A percentile compares a stretch with the other conserved stretches of the same genome.
These are phyloP conservation scores for Trypanosoma scelopori DNA, from an alignment of 208 protist species.

Conservation along the genomic window DNA sequence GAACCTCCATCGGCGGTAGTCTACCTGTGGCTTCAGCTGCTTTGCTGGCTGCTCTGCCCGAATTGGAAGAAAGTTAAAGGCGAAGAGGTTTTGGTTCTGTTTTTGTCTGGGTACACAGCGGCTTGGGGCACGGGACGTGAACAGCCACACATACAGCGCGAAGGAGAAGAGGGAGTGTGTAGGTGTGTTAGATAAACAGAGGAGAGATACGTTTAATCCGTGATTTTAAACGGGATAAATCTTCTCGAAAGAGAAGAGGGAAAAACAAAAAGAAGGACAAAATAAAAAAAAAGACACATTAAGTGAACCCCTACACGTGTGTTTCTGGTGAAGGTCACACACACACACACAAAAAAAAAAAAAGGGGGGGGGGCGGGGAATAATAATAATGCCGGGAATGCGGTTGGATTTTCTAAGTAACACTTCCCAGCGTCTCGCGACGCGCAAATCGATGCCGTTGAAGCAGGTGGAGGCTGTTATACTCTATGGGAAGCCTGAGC, in stretches of 20 bases:
- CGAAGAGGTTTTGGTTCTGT: too few relatives aligned
- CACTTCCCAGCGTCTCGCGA: conserved; percentile 78
- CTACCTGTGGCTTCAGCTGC: too few relatives aligned
- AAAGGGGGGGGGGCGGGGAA: not conserved
- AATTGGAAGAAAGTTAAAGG: too few relatives aligned
- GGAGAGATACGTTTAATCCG: not conserved
- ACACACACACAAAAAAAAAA: not conserved
- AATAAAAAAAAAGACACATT: conserved; percentile 9
- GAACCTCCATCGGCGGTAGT: too few relatives aligned
- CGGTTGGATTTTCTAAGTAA: conserved; percentile 88
- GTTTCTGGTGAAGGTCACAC: not conserved
- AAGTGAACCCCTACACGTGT: too few relatives aligned
- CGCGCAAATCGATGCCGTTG: conserved; percentile 74
- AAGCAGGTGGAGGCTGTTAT: conserved; percentile 89
- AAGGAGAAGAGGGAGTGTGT: not conserved
- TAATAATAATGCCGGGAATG: conserved; percentile 55
- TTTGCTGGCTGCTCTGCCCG: too few relatives aligned
- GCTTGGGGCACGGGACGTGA: too few relatives aligned
- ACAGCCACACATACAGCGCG: not conserved
- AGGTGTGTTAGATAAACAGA: not conserved
- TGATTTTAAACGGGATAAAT: too few relatives aligned
- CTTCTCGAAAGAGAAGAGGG: too few relatives aligned
- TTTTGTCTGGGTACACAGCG: too few relatives aligned
- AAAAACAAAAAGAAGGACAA: too few relatives aligned
- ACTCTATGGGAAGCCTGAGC: conserved; percentile 78